Percentiles rank a stretch among this genome's conserved stretches.
phyloP scores from a whole-genome alignment of 2,329 filamentous ascomycete genomes.

The Sclerotiophoma versabilis region DNA sequence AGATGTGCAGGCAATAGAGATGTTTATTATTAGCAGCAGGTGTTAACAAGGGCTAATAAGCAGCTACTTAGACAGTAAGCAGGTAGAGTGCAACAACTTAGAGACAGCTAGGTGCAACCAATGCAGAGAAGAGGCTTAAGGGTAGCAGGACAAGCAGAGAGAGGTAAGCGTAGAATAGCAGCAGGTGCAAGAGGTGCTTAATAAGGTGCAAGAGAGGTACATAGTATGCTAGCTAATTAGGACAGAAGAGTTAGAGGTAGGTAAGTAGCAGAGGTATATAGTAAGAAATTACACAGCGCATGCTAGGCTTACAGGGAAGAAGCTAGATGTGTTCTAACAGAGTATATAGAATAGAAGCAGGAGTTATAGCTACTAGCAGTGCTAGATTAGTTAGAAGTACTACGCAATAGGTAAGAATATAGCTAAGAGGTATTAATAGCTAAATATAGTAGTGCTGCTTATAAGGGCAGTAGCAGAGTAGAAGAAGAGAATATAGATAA shows the following conservation, averaged over 20 bases:
- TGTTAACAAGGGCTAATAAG: slow-evolving; percentile 10
- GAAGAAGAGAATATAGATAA: too few species aligned
- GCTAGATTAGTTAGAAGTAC: too few species aligned
- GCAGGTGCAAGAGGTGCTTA: background rate
- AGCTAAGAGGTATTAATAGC: too few species aligned
- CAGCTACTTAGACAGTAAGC: background rate
- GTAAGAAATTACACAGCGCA: too few species aligned
- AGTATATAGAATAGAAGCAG: too few species aligned
- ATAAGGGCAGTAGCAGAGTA: too few species aligned
- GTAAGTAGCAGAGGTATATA: background rate
- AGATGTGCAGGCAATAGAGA: slow-evolving; percentile 2
- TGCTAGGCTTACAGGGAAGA: too few species aligned
- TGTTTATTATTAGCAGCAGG: background rate
- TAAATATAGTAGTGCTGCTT: too few species aligned
- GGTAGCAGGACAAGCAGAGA: background rate
- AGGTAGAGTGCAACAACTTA: background rate
- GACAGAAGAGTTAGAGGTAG: background rate
- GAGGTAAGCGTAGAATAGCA: background rate
- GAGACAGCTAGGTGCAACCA: background rate
- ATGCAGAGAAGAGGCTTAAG: background rate
- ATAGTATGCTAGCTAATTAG: background rate
- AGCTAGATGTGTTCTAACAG: too few species aligned
- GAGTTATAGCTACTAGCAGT: too few species aligned
- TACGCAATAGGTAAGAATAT: too few species aligned
- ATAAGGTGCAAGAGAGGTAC: background rate